phyloP scores from a whole-genome alignment of 1,139 yeast genomes.

The Yamadazyma trypodendri region DNA sequence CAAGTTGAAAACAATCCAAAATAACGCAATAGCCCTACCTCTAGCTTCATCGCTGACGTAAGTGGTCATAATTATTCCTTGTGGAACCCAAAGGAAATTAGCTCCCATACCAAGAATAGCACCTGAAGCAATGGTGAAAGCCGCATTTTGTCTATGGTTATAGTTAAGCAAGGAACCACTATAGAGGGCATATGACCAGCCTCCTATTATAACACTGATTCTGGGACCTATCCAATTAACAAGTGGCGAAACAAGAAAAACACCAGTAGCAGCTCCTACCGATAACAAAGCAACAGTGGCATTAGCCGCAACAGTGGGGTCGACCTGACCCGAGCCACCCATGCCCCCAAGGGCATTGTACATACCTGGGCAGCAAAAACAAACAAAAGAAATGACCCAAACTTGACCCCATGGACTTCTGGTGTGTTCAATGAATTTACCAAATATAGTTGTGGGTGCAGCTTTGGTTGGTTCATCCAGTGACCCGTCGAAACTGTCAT shows the following conservation, averaged over 20 bases:
- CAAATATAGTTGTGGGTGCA: background rate
- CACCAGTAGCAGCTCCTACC: conserved; percentile 58
- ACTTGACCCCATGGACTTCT: conserved; percentile 1
- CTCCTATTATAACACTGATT: conserved; percentile 51
- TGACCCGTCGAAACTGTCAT: background rate
- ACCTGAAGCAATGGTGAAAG: conserved; percentile 46
- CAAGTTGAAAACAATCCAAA: conserved; percentile 64
- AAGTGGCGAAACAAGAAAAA: conserved; percentile 48
- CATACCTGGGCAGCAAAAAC: conserved; percentile 59
- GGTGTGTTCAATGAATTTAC: background rate
- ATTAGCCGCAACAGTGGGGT: conserved; percentile 45
- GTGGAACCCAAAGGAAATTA: conserved; percentile 59
- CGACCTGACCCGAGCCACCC: conserved; percentile 42
- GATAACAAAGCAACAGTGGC: conserved; percentile 58
- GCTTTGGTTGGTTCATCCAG: background rate
- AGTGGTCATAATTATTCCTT: conserved; percentile 56
- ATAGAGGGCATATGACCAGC: conserved; percentile 38
- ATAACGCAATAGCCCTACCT: conserved; percentile 54
- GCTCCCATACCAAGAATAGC: conserved; percentile 63
- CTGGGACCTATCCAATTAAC: conserved; percentile 53
- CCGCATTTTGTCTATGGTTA: conserved; percentile 28
- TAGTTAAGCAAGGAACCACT: conserved; percentile 46
- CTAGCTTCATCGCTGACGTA: conserved; percentile 57
- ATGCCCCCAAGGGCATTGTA: conserved; percentile 56
- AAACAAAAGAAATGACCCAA: conserved; percentile 44